Percentiles rank a stretch among this genome's conserved stretches.
phyloP scores from a whole-genome alignment of 768 basidiomycete genomes.

The Leucocoprinus sp. region DNA sequence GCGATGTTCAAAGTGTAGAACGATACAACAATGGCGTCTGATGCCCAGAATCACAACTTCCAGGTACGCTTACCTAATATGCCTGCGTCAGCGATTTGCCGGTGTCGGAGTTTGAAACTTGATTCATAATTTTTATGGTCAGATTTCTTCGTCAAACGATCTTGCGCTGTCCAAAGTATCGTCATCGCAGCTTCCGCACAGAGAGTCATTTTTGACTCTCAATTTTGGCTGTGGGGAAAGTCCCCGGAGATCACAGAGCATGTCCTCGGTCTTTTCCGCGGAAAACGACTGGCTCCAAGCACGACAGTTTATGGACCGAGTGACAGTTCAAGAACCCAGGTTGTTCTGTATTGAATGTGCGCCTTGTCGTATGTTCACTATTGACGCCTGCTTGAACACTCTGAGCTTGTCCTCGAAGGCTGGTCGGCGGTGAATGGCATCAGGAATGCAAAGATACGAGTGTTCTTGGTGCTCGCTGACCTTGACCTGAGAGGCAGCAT shows the following conservation, averaged over 20 bases:
- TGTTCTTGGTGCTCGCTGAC: conserved; percentile 39
- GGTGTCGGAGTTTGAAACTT: conserved; percentile 18
- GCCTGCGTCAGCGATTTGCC: background rate
- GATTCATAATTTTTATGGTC: conserved; percentile 11
- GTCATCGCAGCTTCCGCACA: conserved; percentile 80
- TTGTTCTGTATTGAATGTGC: conserved; percentile 21
- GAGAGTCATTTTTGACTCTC: conserved; percentile 38
- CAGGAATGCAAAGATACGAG: conserved; percentile 65
- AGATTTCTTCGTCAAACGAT: conserved; percentile 17
- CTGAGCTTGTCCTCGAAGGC: conserved; percentile 38
- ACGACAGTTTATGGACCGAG: conserved; percentile 48
- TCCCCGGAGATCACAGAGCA: conserved; percentile 83
- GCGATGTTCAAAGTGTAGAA: conserved; percentile 6
- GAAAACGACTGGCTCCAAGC: conserved; percentile 74
- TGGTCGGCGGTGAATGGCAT: conserved; percentile 32
- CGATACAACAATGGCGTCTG: background rate
- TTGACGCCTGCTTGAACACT: conserved; percentile 45
- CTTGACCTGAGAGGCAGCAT: conserved; percentile 28
- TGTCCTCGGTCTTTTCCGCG: conserved; percentile 42
- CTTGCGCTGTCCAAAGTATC: conserved; percentile 68
- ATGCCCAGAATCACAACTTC: conserved; percentile 9
- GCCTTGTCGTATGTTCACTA: conserved; percentile 15
- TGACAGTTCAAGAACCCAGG: conserved; percentile 38
- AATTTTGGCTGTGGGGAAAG: conserved; percentile 78
- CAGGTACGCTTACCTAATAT: conserved; percentile 4